Percentiles rank a stretch among this genome's conserved stretches.
These are phyloP conservation scores for Clarireedia homoeocarpa DNA, from an alignment of 2,329 filamentous ascomycete genomes.

Conservation along the genomic window DNA sequence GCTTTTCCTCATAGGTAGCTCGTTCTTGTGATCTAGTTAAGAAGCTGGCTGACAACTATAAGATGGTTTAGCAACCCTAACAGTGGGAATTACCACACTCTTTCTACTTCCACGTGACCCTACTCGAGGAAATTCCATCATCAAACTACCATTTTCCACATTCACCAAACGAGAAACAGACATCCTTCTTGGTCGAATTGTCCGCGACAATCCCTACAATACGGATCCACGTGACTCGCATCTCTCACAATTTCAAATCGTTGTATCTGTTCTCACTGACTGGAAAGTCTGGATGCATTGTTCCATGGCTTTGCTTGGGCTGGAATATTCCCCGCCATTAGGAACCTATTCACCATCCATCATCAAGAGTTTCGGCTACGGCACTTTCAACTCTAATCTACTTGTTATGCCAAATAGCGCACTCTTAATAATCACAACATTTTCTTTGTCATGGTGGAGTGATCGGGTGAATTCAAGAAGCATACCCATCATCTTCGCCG, in stretches of 20 bases:
- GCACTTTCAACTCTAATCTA: slow-evolving; percentile 38
- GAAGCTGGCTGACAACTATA: background rate
- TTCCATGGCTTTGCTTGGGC: slow-evolving; percentile 4
- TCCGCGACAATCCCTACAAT: slow-evolving; percentile 5
- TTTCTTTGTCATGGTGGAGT: slow-evolving; percentile 7
- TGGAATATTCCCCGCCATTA: slow-evolving; percentile 4
- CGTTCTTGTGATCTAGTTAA: background rate
- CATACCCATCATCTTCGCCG: slow-evolving; percentile 8
- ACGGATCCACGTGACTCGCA: slow-evolving; percentile 5
- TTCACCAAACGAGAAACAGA: slow-evolving; percentile 2
- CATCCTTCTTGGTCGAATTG: slow-evolving; percentile 2
- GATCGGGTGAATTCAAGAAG: slow-evolving; percentile 2
- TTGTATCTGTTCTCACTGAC: slow-evolving; percentile 3
- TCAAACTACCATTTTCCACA: background rate
- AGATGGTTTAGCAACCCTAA: slow-evolving; percentile 15
- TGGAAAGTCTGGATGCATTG: slow-evolving; percentile 10
- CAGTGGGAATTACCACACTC: slow-evolving; percentile 10
- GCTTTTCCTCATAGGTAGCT: slow-evolving; percentile 34
- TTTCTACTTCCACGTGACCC: slow-evolving; percentile 7
- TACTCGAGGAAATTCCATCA: slow-evolving; percentile 4
- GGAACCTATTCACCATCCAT: slow-evolving; percentile 8
- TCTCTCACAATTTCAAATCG: slow-evolving; percentile 7
- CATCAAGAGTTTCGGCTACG: slow-evolving; percentile 21
- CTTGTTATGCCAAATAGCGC: slow-evolving; percentile 37
- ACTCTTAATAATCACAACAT: slow-evolving; percentile 29